Evolutionary conservation across 176 grass and related monocot genomes (phyloP), one percentile per base, ranked within the genome.

Genomic region (Themeda triandra): DNA sequence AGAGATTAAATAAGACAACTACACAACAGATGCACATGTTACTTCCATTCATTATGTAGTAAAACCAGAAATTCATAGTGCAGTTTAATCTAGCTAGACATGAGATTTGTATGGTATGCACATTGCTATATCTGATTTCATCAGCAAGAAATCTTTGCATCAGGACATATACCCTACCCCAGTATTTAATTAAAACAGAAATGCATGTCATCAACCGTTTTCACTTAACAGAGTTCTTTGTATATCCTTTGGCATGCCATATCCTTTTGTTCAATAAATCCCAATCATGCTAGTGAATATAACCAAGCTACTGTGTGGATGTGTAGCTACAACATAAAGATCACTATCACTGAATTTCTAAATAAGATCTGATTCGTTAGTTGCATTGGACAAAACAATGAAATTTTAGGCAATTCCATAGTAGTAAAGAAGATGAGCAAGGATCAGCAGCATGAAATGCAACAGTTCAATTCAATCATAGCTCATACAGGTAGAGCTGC

Each of bases 401-500:
- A 48, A 53, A 2, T 56, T 53, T 23, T 56, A 56, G 21, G 21
- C 54, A 58, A 58, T 58, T 24, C 21, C 53, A 56, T 3, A 58
- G 54, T 58, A 58, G 21, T 8, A 58, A 58, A 24, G 3, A 58
- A n/a, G 0, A 23, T 56, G 53, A 56, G 19, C 53, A 56, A 56
- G 21, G 19, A 56, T 23, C 2, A 56, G 7, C 53, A 32, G 24
- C 40, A 69, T 69, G 82, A 81, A 29, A 81, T 76, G 82, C n/a
- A 82, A 41, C n/a, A 59, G 62, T 51, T 48, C n/a, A 63, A 69
- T 29, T 19, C 41, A 71, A 62, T 53, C 25, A 77, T 66, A 54
- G 65, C 36, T 62, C 37, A 49, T 71, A 78, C 56, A 88, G 66
- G 42, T 54, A 14, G 39, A 83, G 18, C 75, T 54, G 13, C 32